Evolutionary conservation across 306 rosid genomes (phyloP).

Genomic region (Lablab purpureus): DNA sequence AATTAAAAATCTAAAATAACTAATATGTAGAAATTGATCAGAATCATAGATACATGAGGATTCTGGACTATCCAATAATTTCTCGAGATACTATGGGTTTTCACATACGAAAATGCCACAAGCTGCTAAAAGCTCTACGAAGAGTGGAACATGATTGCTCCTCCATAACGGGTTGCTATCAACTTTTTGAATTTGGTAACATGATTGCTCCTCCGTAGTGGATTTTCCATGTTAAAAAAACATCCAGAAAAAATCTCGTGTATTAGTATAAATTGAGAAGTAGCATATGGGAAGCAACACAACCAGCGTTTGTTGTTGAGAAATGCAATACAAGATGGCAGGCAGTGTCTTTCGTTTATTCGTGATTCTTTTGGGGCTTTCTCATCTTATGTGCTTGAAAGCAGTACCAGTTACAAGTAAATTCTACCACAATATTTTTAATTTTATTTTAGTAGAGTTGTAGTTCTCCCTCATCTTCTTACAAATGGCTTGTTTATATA

Average conservation of each 20-base stretch:
- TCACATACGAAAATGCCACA: slow-evolving; percentile 45
- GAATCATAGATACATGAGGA: background rate
- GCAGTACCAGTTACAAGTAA: slow-evolving; percentile 86
- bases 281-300: slow-evolving; percentile 42
- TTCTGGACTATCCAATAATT: background rate
- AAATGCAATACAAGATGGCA: slow-evolving; percentile 51
- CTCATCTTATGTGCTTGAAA: slow-evolving; percentile 59
- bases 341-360: slow-evolving; percentile 60
- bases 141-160: slow-evolving; percentile 34
- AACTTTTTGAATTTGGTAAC: slow-evolving; percentile 60
- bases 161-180: slow-evolving; percentile 42
- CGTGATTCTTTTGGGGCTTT: slow-evolving; percentile 62
- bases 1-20: background rate
- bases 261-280: slow-evolving; percentile 62
- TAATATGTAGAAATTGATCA: background rate
- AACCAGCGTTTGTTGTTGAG: slow-evolving; percentile 38
- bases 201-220: slow-evolving; percentile 35
- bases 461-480: slow-evolving; percentile 17
- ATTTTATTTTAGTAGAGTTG: slow-evolving; percentile 21
- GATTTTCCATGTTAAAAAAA: slow-evolving; percentile 31
- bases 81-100: background rate
- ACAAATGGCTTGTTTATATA: slow-evolving; percentile 3
- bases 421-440: background rate
- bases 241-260: slow-evolving; percentile 34
- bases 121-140: slow-evolving; percentile 18